These are phyloP conservation scores for Copromyces sp. DNA, from an alignment of 495 filamentous ascomycete genomes.

Conservation along the genomic window DNA sequence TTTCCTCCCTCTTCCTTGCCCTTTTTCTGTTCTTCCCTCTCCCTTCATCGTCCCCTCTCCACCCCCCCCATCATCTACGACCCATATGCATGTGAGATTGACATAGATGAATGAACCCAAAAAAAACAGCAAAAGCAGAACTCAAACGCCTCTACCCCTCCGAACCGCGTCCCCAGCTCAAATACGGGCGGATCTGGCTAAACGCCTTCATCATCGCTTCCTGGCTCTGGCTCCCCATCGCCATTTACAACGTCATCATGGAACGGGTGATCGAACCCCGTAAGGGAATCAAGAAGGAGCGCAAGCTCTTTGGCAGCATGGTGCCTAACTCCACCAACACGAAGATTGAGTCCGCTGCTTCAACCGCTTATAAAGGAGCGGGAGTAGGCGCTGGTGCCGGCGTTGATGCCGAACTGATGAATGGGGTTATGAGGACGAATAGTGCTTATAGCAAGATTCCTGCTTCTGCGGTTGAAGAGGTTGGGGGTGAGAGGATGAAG, in stretches of 20 bases:
- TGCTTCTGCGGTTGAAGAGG: not conserved
- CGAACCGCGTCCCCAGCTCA: not conserved
- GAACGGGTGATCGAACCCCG: not conserved
- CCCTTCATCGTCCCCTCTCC: no score
- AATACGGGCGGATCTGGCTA: not conserved
- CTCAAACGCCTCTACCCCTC: not conserved
- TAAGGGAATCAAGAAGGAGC: not conserved
- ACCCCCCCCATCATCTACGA: not conserved
- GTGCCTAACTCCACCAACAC: not conserved
- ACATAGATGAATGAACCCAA: not conserved
- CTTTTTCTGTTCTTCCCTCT: no score
- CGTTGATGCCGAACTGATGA: not conserved
- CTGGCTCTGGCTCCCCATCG: conserved; percentile 1
- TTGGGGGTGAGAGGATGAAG: not conserved
- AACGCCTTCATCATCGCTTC: conserved; percentile 4
- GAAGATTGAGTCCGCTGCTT: not conserved
- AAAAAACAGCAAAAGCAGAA: conserved; percentile 1
- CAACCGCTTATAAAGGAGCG: not conserved
- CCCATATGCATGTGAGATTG: no score
- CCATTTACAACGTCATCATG: not conserved
- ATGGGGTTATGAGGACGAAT: not conserved
- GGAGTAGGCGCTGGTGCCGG: not conserved
- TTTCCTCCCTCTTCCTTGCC: no score
- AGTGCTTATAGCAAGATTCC: not conserved
- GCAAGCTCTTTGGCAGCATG: not conserved